Conservation (phyloP, 1,284 basidiomycete genomes). For the Trametes pubescens region DNA sequence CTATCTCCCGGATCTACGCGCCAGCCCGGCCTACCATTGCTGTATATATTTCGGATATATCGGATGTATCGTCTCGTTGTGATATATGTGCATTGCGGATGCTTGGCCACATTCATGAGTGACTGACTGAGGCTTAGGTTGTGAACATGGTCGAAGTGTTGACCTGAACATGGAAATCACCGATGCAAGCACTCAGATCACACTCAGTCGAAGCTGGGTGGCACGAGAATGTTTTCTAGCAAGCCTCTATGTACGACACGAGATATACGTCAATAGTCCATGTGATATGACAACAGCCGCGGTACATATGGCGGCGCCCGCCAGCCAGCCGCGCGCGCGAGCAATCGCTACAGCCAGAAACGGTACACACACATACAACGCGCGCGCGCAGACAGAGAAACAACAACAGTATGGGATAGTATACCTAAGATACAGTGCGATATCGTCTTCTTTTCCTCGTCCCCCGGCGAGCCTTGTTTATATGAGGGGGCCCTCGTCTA, state of each 20-base stretch:
- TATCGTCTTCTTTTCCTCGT: constrained; percentile 19
- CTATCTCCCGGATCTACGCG: constrained; percentile 2
- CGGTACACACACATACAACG: neutral
- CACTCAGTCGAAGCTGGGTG: no score
- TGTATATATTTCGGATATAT: constrained; percentile 11
- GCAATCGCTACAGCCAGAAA: neutral
- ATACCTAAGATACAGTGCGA: constrained; percentile 33
- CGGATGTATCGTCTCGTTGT: constrained; percentile 4
- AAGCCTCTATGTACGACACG: neutral
- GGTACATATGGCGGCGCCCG: neutral
- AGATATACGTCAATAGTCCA: constrained; percentile 1
- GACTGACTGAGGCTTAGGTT: no score
- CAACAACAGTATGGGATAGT: constrained; percentile 21
- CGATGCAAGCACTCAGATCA: neutral
- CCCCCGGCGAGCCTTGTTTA: neutral
- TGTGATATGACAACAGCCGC: neutral
- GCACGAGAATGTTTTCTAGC: neutral
- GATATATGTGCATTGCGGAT: no score
- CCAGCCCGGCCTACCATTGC: neutral
- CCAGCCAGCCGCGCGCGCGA: neutral
- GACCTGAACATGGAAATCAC: neutral
- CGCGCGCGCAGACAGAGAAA: constrained; percentile 2
- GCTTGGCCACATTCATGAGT: neutral
- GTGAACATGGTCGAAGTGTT: no score
- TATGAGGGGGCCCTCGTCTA: constrained; percentile 14